A percentile compares a stretch with the other conserved stretches of the same genome.
phyloP scores from a whole-genome alignment of 306 rosid species.

The Pterocarpus macrocarpus region DNA sequence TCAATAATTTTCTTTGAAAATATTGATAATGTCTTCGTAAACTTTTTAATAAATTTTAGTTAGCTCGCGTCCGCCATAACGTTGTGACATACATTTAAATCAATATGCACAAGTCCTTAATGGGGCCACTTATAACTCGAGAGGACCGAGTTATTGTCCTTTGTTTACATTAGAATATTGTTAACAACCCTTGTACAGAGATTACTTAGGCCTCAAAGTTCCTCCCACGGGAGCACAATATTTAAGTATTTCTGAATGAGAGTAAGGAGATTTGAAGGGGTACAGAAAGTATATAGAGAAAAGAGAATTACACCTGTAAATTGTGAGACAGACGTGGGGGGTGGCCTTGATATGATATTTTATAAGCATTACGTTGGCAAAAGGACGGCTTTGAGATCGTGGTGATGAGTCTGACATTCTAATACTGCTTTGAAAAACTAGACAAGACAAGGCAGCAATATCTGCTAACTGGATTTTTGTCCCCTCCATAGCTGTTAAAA shows the following conservation, averaged over 20 bases:
- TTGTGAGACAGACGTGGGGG: slow-evolving; percentile 52
- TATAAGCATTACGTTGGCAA: background rate
- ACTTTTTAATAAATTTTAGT: too few species aligned
- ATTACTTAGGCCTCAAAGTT: slow-evolving; percentile 17
- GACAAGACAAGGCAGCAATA: slow-evolving; percentile 42
- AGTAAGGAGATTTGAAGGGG: slow-evolving; percentile 29
- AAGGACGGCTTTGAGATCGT: slow-evolving; percentile 48
- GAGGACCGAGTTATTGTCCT: slow-evolving; percentile 45
- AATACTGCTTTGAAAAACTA: background rate
- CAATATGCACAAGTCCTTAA: slow-evolving; percentile 37
- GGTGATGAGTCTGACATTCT: slow-evolving; percentile 51
- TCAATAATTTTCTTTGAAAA: too few species aligned
- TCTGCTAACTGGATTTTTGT: slow-evolving; percentile 46
- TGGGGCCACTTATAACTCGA: slow-evolving; percentile 50
- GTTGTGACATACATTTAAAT: background rate
- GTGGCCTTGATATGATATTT: slow-evolving; percentile 26
- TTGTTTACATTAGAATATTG: slow-evolving; percentile 20
- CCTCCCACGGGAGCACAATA: background rate
- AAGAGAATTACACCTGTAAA: slow-evolving; percentile 49
- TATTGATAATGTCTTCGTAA: too few species aligned
- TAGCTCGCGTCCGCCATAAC: too few species aligned
- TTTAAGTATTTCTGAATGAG: slow-evolving; percentile 30
- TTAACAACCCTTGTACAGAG: background rate
- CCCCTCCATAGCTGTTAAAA: slow-evolving; percentile 40
- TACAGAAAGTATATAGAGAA: background rate